These are phyloP conservation scores for Excoecaria cochinchinensis DNA, from an alignment of 345 rosid species.

Conservation along the genomic window DNA sequence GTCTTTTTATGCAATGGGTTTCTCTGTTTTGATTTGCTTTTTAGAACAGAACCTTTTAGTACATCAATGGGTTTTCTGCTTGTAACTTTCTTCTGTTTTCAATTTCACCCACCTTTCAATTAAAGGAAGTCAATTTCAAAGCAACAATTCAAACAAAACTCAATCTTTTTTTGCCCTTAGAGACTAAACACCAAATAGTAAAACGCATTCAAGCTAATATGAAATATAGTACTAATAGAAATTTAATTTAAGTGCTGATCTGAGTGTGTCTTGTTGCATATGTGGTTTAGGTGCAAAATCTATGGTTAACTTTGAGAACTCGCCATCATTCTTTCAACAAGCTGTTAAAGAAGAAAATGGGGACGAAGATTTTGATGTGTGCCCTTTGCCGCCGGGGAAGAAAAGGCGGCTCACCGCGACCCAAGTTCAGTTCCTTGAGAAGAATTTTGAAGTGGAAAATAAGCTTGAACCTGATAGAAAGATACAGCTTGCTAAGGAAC, in stretches of 20 bases:
- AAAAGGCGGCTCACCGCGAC: slow-evolving; percentile 58
- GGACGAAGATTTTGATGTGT: slow-evolving; percentile 36
- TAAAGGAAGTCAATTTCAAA: not conserved
- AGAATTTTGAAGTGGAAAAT: slow-evolving; percentile 62
- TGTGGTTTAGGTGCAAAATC: slow-evolving; percentile 34
- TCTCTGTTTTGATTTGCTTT: not conserved
- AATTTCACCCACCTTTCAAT: not conserved
- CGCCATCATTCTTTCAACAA: slow-evolving; percentile 21
- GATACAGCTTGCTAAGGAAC: slow-evolving; percentile 57
- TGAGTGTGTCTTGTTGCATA: not conserved
- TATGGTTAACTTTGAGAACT: slow-evolving; percentile 28
- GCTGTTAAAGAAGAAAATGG: slow-evolving; percentile 41
- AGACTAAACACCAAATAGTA: not conserved
- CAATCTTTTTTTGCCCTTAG: not conserved
- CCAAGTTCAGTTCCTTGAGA: slow-evolving; percentile 69
- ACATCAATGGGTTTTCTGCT: not conserved
- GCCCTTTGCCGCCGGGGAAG: slow-evolving; percentile 35
- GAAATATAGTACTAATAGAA: no score
- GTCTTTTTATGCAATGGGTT: not conserved
- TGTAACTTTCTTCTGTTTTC: not conserved
- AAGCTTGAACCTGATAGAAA: slow-evolving; percentile 77
- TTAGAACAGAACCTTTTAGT: not conserved
- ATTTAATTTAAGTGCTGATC: not conserved
- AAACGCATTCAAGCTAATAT: not conserved
- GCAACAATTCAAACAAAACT: not conserved